A percentile compares a stretch with the other conserved stretches of the same genome.
Evolutionary conservation across 192 early-diverging fungal species (phyloP).

Genomic region (Gonapodya prolifera): DNA sequence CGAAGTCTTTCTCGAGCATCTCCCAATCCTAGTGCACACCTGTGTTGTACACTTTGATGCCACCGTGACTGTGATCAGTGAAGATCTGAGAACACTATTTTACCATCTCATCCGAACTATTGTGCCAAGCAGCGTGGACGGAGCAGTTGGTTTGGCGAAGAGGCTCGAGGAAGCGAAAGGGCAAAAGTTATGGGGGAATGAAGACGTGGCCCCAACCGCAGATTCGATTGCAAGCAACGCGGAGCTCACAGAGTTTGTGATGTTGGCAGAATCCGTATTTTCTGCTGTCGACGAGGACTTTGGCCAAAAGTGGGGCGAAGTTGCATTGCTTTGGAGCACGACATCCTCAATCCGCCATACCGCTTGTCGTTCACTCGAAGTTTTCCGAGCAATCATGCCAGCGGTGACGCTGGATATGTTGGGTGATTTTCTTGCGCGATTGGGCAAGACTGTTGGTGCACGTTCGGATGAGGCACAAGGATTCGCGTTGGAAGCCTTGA

Average conservation of each 20-base stretch:
- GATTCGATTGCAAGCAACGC: slow-evolving; percentile 14
- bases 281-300: slow-evolving; percentile 19
- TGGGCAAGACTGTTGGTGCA: slow-evolving; percentile 68
- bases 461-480: slow-evolving; percentile 62
- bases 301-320: slow-evolving; percentile 62
- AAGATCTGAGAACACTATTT: slow-evolving; percentile 57
- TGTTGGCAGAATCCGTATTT: slow-evolving; percentile 17
- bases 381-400: slow-evolving; percentile 59
- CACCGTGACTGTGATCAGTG: slow-evolving; percentile 58
- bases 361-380: slow-evolving; percentile 78
- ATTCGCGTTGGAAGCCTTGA: slow-evolving; percentile 65
- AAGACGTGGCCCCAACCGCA: slow-evolving; percentile 53
- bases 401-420: slow-evolving; percentile 60
- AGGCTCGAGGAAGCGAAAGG: neutral
- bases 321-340: slow-evolving; percentile 70
- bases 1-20: slow-evolving; percentile 39
- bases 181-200: slow-evolving; percentile 57
- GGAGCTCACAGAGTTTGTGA: neutral
- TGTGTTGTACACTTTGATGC: slow-evolving; percentile 77
- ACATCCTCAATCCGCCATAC: slow-evolving; percentile 71
- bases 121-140: slow-evolving; percentile 20
- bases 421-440: slow-evolving; percentile 56
- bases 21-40: slow-evolving; percentile 60
- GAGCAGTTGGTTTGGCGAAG: neutral
- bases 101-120: slow-evolving; percentile 66